Evolutionary conservation across 2,329 filamentous ascomycete genomes (phyloP).

Genomic region (Cylindrodendrum hubeiense): DNA sequence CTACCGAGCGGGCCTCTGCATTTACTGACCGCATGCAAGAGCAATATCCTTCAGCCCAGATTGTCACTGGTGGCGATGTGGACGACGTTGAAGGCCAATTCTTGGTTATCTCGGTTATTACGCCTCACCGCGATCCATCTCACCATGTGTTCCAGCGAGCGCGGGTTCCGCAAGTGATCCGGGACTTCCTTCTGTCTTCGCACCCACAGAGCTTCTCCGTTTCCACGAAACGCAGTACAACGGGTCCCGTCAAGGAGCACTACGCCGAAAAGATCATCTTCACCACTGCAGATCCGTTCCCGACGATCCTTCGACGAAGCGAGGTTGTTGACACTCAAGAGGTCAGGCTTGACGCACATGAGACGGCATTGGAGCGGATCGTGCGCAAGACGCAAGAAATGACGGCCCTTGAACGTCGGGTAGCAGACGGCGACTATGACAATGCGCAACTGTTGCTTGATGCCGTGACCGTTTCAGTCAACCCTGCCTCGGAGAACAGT

Average conservation of each 20-base stretch:
- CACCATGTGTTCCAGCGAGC: constrained; percentile 90
- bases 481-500: constrained; percentile 79
- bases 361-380: constrained; percentile 92
- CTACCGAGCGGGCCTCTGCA: constrained; percentile 79
- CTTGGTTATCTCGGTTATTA: constrained; percentile 84
- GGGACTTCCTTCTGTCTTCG: constrained; percentile 87
- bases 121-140: constrained; percentile 82
- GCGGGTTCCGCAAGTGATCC: constrained; percentile 83
- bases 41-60: constrained; percentile 87
- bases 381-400: constrained; percentile 92
- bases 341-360: constrained; percentile 77
- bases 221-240: constrained; percentile 77
- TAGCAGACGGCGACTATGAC: constrained; percentile 79
- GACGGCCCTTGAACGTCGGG: constrained; percentile 78
- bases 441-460: constrained; percentile 78
- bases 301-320: constrained; percentile 88
- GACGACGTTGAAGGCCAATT: constrained; percentile 94
- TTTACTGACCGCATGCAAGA: constrained; percentile 95
- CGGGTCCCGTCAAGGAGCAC: constrained; percentile 77
- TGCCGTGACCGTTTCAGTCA: constrained; percentile 81
- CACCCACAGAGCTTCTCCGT: constrained; percentile 84
- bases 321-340: constrained; percentile 81
- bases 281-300: constrained; percentile 87
- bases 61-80: constrained; percentile 75
- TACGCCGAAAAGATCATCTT: constrained; percentile 88